A percentile compares a stretch with the other conserved stretches of the same genome.
Evolutionary conservation across 495 filamentous ascomycete species (phyloP).

Genomic region (Neurospora cerealis): DNA sequence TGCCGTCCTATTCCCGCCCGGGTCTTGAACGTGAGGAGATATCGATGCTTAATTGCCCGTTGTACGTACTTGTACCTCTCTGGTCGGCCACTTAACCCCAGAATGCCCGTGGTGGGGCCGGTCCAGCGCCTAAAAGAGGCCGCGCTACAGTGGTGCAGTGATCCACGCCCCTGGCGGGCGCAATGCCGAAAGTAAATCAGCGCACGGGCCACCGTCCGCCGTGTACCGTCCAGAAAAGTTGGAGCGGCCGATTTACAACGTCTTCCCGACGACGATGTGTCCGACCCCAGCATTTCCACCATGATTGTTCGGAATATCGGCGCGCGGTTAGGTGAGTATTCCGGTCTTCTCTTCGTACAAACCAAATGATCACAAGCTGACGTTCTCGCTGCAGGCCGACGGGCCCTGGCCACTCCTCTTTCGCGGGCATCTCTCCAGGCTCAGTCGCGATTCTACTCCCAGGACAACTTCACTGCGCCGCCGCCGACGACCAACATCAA

Average conservation of each 20-base stretch:
- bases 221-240: conserved; percentile 19
- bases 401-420: conserved; percentile 32
- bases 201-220: conserved; percentile 14
- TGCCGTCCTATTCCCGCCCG: not conserved
- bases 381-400: conserved; percentile 28
- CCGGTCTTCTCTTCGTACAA: not conserved
- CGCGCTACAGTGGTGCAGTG: not conserved
- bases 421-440: conserved; percentile 27
- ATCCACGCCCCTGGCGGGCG: not conserved
- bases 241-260: conserved; percentile 6
- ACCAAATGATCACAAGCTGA: conserved; percentile 9
- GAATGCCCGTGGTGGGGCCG: not conserved
- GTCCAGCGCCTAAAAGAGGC: not conserved
- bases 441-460: conserved; percentile 16
- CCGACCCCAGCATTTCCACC: conserved; percentile 6
- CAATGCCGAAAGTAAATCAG: not conserved
- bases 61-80: not conserved
- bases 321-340: conserved; percentile 35
- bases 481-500: conserved; percentile 1
- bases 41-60: not conserved
- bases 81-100: not conserved
- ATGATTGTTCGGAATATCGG: conserved; percentile 46
- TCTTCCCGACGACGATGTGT: conserved; percentile 5
- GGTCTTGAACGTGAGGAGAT: not conserved
- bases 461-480: conserved; percentile 1